These are phyloP conservation scores for Panicum hallii DNA, from an alignment of 202 grass and related monocot genomes.

Conservation along the genomic window DNA sequence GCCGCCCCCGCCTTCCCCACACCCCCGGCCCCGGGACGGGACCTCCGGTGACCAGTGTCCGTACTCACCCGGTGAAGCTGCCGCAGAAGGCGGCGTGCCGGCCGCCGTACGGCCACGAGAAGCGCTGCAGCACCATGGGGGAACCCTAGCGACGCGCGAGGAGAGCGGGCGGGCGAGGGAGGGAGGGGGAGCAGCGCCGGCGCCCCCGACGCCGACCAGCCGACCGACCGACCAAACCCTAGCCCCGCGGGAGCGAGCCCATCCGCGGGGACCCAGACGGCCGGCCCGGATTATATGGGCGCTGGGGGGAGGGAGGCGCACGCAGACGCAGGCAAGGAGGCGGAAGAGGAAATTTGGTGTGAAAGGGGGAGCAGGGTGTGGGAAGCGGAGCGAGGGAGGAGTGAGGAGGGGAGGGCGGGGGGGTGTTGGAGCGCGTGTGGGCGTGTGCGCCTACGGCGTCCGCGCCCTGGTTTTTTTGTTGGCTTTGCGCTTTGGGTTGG, in stretches of 20 bases:
- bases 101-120: slow-evolving; percentile 63
- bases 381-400: background rate
- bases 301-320: background rate
- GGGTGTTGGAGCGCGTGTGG: slow-evolving; percentile 41
- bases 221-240: background rate
- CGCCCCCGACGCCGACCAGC: background rate
- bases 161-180: background rate
- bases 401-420: background rate
- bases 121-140: slow-evolving; percentile 59
- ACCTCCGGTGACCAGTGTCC: background rate
- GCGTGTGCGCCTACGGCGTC: background rate
- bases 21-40: slow-evolving; percentile 3
- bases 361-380: background rate
- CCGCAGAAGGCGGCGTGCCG: slow-evolving; percentile 51
- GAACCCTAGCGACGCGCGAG: slow-evolving; percentile 44
- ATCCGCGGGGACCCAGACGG: slow-evolving; percentile 33
- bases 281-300: slow-evolving; percentile 18
- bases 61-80: slow-evolving; percentile 59
- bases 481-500: slow-evolving; percentile 50
- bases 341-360: slow-evolving; percentile 30
- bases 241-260: slow-evolving; percentile 30
- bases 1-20: background rate
- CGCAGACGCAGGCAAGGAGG: background rate
- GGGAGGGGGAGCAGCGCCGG: background rate
- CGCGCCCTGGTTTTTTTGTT: slow-evolving; percentile 28